Conservation (phyloP, 768 basidiomycete species). For the Pholiota molesta region DNA sequence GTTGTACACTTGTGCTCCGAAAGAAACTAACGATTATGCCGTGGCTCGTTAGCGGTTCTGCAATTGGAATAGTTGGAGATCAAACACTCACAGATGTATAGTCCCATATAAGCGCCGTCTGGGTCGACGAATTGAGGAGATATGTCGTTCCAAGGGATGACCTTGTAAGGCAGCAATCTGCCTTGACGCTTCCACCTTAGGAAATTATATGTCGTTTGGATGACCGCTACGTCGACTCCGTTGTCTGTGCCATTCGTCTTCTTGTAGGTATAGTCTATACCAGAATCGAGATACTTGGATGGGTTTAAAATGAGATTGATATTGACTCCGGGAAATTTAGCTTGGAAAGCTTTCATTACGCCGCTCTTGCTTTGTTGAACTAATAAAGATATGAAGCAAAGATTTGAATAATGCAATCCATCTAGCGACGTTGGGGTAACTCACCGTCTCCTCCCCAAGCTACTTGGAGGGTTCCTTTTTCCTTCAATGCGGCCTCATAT, state of each 20-base stretch:
- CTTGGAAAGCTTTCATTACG: slow-evolving; percentile 20
- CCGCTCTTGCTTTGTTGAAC: slow-evolving; percentile 16
- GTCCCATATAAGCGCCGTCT: slow-evolving; percentile 26
- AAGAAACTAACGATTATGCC: slow-evolving; percentile 13
- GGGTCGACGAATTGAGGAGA: slow-evolving; percentile 27
- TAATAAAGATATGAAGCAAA: background rate
- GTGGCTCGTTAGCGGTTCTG: background rate
- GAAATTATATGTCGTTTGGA: slow-evolving; percentile 27
- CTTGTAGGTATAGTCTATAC: slow-evolving; percentile 17
- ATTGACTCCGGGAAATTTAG: slow-evolving; percentile 22
- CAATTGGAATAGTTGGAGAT: background rate
- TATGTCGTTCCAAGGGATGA: slow-evolving; percentile 25
- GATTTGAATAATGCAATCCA: too few relatives aligned
- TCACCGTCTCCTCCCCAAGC: slow-evolving; percentile 31
- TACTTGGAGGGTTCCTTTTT: slow-evolving; percentile 20
- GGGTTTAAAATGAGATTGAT: slow-evolving; percentile 20
- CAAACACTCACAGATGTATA: slow-evolving; percentile 23
- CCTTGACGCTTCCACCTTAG: slow-evolving; percentile 24
- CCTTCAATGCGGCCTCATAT: slow-evolving; percentile 23
- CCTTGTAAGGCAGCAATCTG: slow-evolving; percentile 26
- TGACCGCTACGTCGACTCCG: slow-evolving; percentile 23
- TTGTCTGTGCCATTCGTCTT: slow-evolving; percentile 17
- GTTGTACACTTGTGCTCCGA: slow-evolving; percentile 25
- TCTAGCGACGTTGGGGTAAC: background rate
- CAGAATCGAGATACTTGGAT: slow-evolving; percentile 27